Base-by-base conservation (phyloP, 805 yeast species). In the Lipomyces spencermartinsiae region DNA sequence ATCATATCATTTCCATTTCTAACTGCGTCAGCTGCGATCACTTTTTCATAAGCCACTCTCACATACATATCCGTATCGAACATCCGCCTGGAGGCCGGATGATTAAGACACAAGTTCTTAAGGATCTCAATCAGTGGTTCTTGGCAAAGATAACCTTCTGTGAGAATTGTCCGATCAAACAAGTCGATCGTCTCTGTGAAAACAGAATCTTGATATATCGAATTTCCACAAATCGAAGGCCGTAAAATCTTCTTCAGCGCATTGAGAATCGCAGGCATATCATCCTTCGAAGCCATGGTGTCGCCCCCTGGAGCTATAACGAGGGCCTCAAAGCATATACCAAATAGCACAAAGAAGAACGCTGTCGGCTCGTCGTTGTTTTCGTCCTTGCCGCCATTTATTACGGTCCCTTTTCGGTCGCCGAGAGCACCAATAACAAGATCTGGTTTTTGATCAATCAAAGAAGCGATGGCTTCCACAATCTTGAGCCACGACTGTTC, bases 311-410 rank as follows among this genome's bases (percentile, higher is more conserved):
- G 69, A 76, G 79, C 78, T 61, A 83, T 84, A 59, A 89, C 84
- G 69, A 93, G 81, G 0, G 89, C 85, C 73, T 91, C 97, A 59
- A 93, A 83, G 76, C 97, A 92, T 72, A 91, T 90, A 10, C 97
- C 91, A 79, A 90, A 91, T 53, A 93, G 77, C 37, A 93, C 89
- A 75, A 92, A 90, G 78, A 90, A 88, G 72, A 93, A 90, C 9
- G 81, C 75, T 1, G 79, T 73, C 6, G 78, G 76, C 61, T 77
- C 77, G 46, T 71, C 72, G 46, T 75, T 72, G 33, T 70, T 72
- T 25, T 75, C 78, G 19, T 54, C 57, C 46, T 51, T 61, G 25
- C 61, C 67, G 5, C 60, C 64, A 6, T 51, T 55, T 22, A 56
- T 53, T 16, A 56, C 68, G 10, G 70, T 73, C 58, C 64, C 69